Conservation (phyloP, 192 early-diverging fungal genomes). For the Pilaira anomala region DNA sequence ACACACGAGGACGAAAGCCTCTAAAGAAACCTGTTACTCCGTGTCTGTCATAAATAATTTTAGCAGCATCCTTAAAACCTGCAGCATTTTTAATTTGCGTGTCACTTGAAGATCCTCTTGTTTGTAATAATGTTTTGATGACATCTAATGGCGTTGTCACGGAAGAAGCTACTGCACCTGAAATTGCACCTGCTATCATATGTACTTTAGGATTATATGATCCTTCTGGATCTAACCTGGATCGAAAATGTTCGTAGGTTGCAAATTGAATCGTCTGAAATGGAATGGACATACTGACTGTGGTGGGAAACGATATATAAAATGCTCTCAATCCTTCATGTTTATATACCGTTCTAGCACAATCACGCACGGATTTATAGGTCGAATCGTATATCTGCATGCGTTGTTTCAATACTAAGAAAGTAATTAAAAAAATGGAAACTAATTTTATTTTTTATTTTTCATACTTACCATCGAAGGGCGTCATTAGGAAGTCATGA, state of each 20-base stretch:
- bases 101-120: conserved; percentile 64
- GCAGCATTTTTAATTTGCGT: conserved; percentile 52
- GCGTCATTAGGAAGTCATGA: conserved; percentile 91
- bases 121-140: conserved; percentile 87
- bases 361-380: conserved; percentile 68
- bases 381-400: conserved; percentile 85
- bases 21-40: conserved; percentile 67
- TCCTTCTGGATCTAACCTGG: conserved; percentile 74
- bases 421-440: too few species aligned
- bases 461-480: conserved; percentile 78
- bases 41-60: conserved; percentile 61
- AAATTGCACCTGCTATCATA: conserved; percentile 78
- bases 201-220: conserved; percentile 84
- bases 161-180: conserved; percentile 82
- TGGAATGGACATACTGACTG: conserved; percentile 92
- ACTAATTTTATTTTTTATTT: neutral
- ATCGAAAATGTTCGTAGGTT: conserved; percentile 84
- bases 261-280: conserved; percentile 95
- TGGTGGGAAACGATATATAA: conserved; percentile 95
- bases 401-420: conserved; percentile 86
- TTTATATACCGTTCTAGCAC: conserved; percentile 64
- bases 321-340: conserved; percentile 84
- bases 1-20: conserved; percentile 63
- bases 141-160: conserved; percentile 93
- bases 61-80: conserved; percentile 59